A percentile compares a stretch with the other conserved stretches of the same genome.
These are phyloP conservation scores for Penicillium concentricum DNA, from an alignment of 2,329 filamentous ascomycete species.

Conservation along the genomic window DNA sequence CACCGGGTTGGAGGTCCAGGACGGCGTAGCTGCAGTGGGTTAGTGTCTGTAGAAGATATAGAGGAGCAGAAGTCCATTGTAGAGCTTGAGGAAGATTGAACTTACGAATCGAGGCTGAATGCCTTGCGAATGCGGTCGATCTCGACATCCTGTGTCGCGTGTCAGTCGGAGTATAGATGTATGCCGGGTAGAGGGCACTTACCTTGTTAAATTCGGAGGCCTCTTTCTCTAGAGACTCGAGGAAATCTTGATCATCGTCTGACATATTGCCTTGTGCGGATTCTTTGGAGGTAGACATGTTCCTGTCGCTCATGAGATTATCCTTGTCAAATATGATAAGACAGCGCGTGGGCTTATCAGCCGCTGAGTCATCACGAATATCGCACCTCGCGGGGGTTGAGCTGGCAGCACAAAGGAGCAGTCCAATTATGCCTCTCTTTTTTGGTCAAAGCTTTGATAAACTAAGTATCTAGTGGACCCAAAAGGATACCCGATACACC, in stretches of 20 bases:
- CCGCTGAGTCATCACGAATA: slow-evolving; percentile 36
- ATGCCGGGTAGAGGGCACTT: slow-evolving; percentile 13
- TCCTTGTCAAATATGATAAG: not conserved
- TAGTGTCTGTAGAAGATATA: not conserved
- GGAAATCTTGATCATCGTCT: slow-evolving; percentile 69
- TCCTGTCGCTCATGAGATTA: not conserved
- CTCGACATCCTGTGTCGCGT: slow-evolving; percentile 71
- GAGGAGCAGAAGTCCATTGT: not conserved
- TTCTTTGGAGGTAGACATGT: not conserved
- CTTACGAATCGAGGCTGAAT: slow-evolving; percentile 74
- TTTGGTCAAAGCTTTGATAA: not conserved
- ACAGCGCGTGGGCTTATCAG: slow-evolving; percentile 30
- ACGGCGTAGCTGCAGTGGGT: slow-evolving; percentile 70
- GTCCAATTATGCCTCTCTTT: not conserved
- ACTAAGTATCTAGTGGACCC: too few relatives aligned
- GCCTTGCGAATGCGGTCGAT: slow-evolving; percentile 92
- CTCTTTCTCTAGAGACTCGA: slow-evolving; percentile 79
- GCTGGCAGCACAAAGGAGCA: not conserved
- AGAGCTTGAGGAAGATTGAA: slow-evolving; percentile 8
- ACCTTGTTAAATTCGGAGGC: slow-evolving; percentile 91
- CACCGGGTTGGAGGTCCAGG: slow-evolving; percentile 90
- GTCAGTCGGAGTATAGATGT: slow-evolving; percentile 16
- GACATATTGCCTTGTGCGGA: slow-evolving; percentile 40
- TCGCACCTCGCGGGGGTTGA: not conserved
- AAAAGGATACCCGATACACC: not conserved